A percentile compares a stretch with the other conserved stretches of the same genome.
Evolutionary conservation across 345 rosid species (phyloP).

Genomic region (Brassica carinata): DNA sequence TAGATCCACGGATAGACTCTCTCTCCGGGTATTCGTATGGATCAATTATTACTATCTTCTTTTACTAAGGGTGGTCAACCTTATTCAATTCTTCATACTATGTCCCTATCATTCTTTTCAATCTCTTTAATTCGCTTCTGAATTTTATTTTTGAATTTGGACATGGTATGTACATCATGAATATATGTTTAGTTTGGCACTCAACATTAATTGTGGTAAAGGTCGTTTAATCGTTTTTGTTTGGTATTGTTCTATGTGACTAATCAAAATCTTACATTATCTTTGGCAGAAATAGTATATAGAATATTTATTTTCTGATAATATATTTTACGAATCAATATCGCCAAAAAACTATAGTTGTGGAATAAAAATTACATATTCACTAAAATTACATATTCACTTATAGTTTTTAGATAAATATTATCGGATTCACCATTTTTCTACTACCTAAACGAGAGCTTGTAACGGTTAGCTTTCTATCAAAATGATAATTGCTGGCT

Average conservation of each 20-base stretch:
- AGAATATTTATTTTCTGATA: not conserved
- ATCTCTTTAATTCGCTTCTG: constrained; percentile 3
- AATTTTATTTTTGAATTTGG: constrained; percentile 13
- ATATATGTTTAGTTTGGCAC: not conserved
- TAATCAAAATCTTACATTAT: not conserved
- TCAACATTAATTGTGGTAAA: not conserved
- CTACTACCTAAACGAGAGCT: not conserved
- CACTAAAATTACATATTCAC: not conserved
- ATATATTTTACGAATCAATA: not conserved
- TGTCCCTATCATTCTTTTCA: constrained; percentile 27
- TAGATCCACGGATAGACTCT: too few relatives aligned
- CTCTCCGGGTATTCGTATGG: too few relatives aligned
- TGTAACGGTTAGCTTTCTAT: not conserved
- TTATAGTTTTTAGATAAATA: not conserved
- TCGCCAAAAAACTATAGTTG: not conserved
- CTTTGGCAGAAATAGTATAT: not conserved
- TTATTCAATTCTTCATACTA: constrained; percentile 28
- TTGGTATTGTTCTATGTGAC: not conserved
- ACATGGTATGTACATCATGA: constrained; percentile 9
- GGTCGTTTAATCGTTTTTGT: not conserved
- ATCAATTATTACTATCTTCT: not conserved
- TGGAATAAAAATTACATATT: not conserved
- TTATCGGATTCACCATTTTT: not conserved
- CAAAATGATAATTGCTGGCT: not conserved
- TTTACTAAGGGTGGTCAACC: constrained; percentile 5